Evolutionary conservation across 2,329 filamentous ascomycete genomes (phyloP), one percentile per base, ranked within the genome.

Genomic region (Claviceps sp.): DNA sequence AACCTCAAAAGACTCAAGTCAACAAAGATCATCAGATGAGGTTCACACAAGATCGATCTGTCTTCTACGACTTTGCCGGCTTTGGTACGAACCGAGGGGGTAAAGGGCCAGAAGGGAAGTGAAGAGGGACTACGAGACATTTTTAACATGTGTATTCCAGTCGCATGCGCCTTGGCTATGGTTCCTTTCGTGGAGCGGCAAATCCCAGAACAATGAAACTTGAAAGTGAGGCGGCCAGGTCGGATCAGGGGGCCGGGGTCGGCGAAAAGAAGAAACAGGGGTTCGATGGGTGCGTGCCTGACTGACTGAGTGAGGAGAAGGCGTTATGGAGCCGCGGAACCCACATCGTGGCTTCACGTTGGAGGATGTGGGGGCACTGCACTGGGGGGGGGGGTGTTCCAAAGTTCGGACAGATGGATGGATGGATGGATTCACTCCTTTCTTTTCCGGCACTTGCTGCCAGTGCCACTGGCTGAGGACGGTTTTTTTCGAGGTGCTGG

Each of bases 281-380:
- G 48, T 34, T 34, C 3, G 30, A 34, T 34, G 34, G 45, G 45
- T 40, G 37, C 30, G 52, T 51, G 43, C 48, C 44, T 48, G 34
- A 11, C 30, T 34, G 30, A 34, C 24, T 26, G 24, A 24, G 2
- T 30, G 26, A 34, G 30, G 9, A 42, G 37, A 13, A 37, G 46
- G 49, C 50, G 26, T 54, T 45, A 52, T 52, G 50, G 52, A 54
- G 52, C 41, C 50, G 14, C 41, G 50, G 42, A 49, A 26, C 50
- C 52, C 52, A 54, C 52, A 47, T 52, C 37, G 46, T 56, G 54
- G 52, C 54, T 55, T 58, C 48, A 44, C 53, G 54, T 41, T 24
- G 38, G 30, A 43, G 41, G 22, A 24, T 16, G 26, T 24, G 24
- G 34, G 42, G 22, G 20, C 16, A 9, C 8, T 6, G 9, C 18